Conservation (phyloP, 169 alveolate genomes). For the Toxoplasma gondii region DNA sequence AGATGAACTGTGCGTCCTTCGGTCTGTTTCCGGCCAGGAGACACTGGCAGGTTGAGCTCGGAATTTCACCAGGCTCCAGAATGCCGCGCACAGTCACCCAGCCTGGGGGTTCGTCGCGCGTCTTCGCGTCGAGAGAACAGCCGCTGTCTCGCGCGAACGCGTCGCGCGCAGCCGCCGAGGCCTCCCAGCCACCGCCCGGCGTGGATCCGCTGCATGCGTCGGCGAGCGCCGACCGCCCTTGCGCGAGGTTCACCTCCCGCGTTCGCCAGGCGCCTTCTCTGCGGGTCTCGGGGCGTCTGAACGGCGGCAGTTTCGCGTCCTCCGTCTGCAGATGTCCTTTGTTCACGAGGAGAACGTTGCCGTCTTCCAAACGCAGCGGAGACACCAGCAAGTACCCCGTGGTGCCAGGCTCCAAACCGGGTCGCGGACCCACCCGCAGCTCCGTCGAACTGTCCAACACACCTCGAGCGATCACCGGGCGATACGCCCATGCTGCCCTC, state of each 20-base stretch:
- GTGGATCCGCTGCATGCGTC: background rate
- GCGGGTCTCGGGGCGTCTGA: constrained; percentile 43
- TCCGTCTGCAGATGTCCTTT: constrained; percentile 80
- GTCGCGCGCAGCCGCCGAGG: background rate
- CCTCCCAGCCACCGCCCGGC: constrained; percentile 11
- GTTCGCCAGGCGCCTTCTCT: constrained; percentile 5
- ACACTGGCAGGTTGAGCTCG: constrained; percentile 60
- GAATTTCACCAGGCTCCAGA: constrained; percentile 82
- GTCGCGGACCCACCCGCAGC: constrained; percentile 84
- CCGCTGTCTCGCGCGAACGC: background rate
- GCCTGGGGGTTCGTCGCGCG: constrained; percentile 78
- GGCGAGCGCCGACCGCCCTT: background rate
- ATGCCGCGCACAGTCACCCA: constrained; percentile 85
- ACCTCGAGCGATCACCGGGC: constrained; percentile 72
- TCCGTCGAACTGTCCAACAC: constrained; percentile 82
- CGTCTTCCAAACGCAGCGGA: constrained; percentile 84
- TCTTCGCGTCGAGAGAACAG: background rate
- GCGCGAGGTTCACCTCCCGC: background rate
- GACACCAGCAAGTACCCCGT: constrained; percentile 80
- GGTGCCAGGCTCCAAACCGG: constrained; percentile 70
- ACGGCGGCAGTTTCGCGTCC: constrained; percentile 59
- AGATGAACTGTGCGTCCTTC: constrained; percentile 71
- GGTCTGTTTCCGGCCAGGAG: constrained; percentile 55
- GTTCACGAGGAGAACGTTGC: constrained; percentile 81
- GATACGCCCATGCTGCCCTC: constrained; percentile 71